Base-by-base conservation (phyloP, 805 yeast species). In the Sungouiozyma intestinalis region DNA sequence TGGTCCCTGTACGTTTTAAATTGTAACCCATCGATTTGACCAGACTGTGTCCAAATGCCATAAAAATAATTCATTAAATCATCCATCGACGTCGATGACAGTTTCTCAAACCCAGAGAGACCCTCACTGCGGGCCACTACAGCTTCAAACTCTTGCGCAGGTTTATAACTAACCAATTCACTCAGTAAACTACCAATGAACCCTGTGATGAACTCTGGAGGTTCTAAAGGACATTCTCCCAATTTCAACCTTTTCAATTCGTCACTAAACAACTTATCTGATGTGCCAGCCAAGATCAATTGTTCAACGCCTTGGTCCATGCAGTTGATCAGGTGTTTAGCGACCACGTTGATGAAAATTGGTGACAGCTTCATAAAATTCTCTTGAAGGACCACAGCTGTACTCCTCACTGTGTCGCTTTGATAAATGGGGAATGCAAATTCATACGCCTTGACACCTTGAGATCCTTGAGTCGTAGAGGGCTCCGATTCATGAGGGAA, bases 201-300 rank as follows among this genome's bases (percentile, higher is more conserved):
- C 0, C 83, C 84, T 1, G 82, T 74, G 20, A 79, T 59, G 41
- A 73, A 72, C 55, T 75, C 81, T 0, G 85, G 86, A 1, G 85
- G 84, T 16, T 55, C 61, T 41, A 80, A 58, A 8, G 50, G 27
- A 1, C 53, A 44, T 1, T 48, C 18, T 58, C 68, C 41, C 47
- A 51, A 5, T 16, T 51, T 42, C n/a, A 57, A 47, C 39, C 42
- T 45, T 17, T 63, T 58, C 11, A 24, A 24, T 11, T 24, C 29
- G 16, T 50, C 16, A n/a, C 38, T 41, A 16, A 49, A 47, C 7
- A 58, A 46, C 42, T 53, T 53, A 39, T 60, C 65, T 2, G 63
- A 58, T 8, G 58, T 45, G 7, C 63, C 63, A 14, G 57, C 27
- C 4, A 50, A 19, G 3, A 49, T 14, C 4, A 52, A 43, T 15